A percentile compares a stretch with the other conserved stretches of the same genome.
Conservation (phyloP, 257 asterid genomes). For the Solanum pennellii region DNA sequence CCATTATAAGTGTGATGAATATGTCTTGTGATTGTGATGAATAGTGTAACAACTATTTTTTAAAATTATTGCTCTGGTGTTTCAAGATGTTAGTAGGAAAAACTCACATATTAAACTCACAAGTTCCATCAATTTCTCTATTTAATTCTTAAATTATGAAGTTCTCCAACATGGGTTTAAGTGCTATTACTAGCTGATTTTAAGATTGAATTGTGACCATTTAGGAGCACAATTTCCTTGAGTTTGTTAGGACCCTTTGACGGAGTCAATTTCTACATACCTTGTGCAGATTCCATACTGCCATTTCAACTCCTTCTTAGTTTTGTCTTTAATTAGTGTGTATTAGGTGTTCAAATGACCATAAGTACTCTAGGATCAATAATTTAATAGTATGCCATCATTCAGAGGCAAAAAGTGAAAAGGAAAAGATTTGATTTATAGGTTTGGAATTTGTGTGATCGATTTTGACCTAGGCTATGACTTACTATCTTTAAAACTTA, state of each 20-base stretch:
- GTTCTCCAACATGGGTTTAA: neutral
- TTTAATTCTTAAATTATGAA: neutral
- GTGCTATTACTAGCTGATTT: neutral
- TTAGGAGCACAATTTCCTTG: neutral
- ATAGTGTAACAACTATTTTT: neutral
- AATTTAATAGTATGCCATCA: neutral
- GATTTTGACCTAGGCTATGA: neutral
- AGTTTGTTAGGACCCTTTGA: neutral
- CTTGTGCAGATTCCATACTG: neutral
- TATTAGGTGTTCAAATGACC: neutral
- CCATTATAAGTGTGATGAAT: too few species aligned
- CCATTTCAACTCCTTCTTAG: neutral
- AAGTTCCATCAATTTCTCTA: neutral
- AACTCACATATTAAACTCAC: neutral
- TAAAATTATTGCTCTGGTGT: neutral
- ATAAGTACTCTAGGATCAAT: too few species aligned
- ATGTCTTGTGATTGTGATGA: neutral
- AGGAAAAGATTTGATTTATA: neutral
- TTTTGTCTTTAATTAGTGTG: neutral
- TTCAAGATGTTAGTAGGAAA: neutral
- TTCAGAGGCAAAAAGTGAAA: neutral
- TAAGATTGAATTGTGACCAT: neutral
- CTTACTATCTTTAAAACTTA: neutral
- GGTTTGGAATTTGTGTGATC: neutral
- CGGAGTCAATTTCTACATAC: neutral